Evolutionary conservation across 768 basidiomycete genomes (phyloP).

Genomic region (Dioszegia aurantiaca): DNA sequence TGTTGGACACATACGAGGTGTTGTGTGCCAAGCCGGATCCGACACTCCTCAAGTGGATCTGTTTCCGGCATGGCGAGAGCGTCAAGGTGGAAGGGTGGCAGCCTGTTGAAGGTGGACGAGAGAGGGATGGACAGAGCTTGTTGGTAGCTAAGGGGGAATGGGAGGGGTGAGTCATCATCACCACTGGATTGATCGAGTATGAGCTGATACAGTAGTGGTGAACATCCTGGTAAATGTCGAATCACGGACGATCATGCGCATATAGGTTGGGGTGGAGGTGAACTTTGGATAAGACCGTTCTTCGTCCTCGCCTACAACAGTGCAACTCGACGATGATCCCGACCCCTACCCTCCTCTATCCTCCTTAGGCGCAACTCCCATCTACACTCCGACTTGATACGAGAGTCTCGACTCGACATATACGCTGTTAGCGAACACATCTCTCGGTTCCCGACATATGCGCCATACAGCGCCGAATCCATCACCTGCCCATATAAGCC

Average conservation of each 20-base stretch:
- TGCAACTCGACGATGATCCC: slow-evolving; percentile 19
- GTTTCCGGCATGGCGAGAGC: slow-evolving; percentile 36
- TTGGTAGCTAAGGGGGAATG: slow-evolving; percentile 46
- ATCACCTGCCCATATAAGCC: no score
- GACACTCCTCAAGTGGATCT: slow-evolving; percentile 42
- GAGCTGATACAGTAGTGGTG: slow-evolving; percentile 28
- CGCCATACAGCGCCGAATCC: no score
- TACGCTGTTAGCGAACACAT: no score
- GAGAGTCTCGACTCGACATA: no score
- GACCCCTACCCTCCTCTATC: not conserved
- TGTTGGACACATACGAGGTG: slow-evolving; percentile 44
- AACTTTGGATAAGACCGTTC: slow-evolving; percentile 50
- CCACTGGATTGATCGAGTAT: not conserved
- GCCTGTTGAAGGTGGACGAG: slow-evolving; percentile 48
- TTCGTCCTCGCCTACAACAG: slow-evolving; percentile 39
- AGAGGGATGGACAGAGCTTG: slow-evolving; percentile 36
- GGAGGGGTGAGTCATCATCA: slow-evolving; percentile 35
- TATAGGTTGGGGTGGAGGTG: slow-evolving; percentile 50
- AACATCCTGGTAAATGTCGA: slow-evolving; percentile 45
- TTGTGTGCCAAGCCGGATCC: slow-evolving; percentile 43
- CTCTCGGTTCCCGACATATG: no score
- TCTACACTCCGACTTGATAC: not conserved
- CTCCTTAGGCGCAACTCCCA: slow-evolving; percentile 1
- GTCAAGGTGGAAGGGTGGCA: slow-evolving; percentile 36
- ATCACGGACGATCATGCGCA: slow-evolving; percentile 50